Conservation (phyloP, 2,329 filamentous ascomycete genomes). For the Bipolaris oryzae region DNA sequence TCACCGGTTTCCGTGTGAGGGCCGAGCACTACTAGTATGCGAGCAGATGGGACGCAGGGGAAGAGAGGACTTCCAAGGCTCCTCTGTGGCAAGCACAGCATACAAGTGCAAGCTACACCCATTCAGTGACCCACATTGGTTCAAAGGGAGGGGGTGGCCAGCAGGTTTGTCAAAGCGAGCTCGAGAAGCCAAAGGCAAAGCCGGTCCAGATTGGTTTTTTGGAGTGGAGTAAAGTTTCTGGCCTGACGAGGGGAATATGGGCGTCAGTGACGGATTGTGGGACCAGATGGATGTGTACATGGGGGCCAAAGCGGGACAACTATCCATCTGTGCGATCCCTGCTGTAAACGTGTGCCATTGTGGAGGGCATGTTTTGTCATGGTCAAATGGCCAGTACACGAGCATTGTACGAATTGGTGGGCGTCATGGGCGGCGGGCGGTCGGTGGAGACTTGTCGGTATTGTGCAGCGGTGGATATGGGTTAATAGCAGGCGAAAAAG, state of each 20-base stretch:
- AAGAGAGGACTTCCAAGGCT: conserved; percentile 3
- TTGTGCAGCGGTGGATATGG: conserved; percentile 10
- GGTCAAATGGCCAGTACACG: too few species aligned
- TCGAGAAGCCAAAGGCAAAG: conserved; percentile 1
- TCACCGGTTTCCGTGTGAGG: neutral
- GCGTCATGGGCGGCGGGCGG: conserved; percentile 21
- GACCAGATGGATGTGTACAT: neutral
- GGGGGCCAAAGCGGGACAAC: neutral
- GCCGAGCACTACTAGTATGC: neutral
- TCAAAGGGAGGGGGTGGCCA: neutral
- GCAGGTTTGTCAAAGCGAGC: neutral
- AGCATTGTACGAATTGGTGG: neutral
- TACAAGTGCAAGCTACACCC: neutral
- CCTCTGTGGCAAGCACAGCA: neutral
- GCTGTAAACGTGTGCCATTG: neutral
- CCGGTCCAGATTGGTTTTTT: conserved; percentile 10
- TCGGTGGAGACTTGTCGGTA: conserved; percentile 10
- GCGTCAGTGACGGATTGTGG: conserved; percentile 6
- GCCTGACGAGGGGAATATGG: conserved; percentile 2
- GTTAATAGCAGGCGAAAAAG: conserved; percentile 17
- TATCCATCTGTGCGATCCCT: conserved; percentile 1
- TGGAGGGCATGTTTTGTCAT: neutral
- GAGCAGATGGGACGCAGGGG: conserved; percentile 13
- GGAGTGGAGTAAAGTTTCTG: conserved; percentile 4
- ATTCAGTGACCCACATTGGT: conserved; percentile 12